Conservation (phyloP, 129 eudicot genomes). For the Pulicaria dysenterica region DNA sequence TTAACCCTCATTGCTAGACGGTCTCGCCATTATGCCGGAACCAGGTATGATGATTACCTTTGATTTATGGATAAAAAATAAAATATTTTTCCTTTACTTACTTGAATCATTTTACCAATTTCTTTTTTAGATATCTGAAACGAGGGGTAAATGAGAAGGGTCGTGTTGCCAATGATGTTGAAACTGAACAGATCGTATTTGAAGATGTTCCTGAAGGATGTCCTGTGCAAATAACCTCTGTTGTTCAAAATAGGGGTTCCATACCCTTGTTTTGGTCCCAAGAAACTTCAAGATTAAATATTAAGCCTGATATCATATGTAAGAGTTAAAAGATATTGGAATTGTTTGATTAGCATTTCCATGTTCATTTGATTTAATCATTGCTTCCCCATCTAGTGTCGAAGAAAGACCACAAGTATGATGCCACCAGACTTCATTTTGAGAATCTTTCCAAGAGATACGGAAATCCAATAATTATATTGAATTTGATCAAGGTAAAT, state of each 20-base stretch:
- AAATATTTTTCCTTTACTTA: not conserved
- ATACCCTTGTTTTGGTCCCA: constrained; percentile 99
- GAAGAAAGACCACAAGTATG: constrained; percentile 67
- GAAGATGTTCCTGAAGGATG: constrained; percentile 75
- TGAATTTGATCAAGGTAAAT: constrained; percentile 87
- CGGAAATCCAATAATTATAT: constrained; percentile 91
- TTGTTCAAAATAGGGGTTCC: constrained; percentile 96
- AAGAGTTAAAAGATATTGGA: constrained; percentile 31
- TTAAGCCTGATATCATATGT: constrained; percentile 87
- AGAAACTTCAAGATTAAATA: constrained; percentile 86
- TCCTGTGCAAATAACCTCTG: constrained; percentile 68
- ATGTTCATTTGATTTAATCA: constrained; percentile 2
- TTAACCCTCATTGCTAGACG: constrained; percentile 91
- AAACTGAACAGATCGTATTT: constrained; percentile 92
- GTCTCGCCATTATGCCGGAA: constrained; percentile 98
- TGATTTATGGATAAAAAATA: not conserved
- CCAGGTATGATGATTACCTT: constrained; percentile 55
- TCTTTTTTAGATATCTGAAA: constrained; percentile 65
- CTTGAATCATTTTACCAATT: constrained; percentile 2
- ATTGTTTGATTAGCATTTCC: constrained; percentile 7
- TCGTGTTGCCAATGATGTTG: constrained; percentile 98
- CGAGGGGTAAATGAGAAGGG: constrained; percentile 96
- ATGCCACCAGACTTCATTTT: constrained; percentile 90
- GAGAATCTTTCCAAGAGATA: constrained; percentile 85
- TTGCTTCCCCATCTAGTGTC: constrained; percentile 57